Evolutionary conservation across 768 basidiomycete species (phyloP).

Genomic region (Hygrocybe punicea): DNA sequence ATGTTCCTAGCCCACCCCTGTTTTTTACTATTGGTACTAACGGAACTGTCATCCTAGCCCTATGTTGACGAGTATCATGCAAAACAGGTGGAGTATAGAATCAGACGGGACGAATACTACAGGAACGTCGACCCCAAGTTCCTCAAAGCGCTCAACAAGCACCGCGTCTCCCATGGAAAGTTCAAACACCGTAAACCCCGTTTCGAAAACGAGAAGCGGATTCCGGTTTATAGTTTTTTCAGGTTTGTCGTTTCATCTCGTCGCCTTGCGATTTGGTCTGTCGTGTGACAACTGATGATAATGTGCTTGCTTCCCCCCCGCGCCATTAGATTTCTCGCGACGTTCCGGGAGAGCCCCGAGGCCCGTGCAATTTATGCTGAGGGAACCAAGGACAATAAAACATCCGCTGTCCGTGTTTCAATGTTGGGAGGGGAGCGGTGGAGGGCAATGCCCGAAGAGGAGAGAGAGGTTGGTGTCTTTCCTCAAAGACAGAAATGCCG

Average conservation of each 20-base stretch:
- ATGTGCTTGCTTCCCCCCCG: not conserved
- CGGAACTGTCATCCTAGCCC: not conserved
- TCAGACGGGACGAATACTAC: constrained; percentile 29
- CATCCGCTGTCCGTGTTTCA: constrained; percentile 4
- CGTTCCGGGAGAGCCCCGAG: constrained; percentile 14
- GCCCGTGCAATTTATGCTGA: not conserved
- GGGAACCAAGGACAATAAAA: not conserved
- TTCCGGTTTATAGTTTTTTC: not conserved
- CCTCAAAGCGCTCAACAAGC: constrained; percentile 32
- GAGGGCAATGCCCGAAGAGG: constrained; percentile 29
- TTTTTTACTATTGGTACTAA: not conserved
- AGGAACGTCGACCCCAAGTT: constrained; percentile 15
- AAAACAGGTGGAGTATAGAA: not conserved
- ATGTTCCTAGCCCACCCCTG: too few species aligned
- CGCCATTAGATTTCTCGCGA: not conserved
- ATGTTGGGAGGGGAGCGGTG: constrained; percentile 24
- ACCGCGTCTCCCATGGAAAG: constrained; percentile 23
- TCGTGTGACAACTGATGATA: not conserved
- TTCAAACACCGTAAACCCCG: constrained; percentile 7
- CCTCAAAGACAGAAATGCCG: not conserved
- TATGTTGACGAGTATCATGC: not conserved
- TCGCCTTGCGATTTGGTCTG: not conserved
- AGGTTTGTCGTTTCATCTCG: not conserved
- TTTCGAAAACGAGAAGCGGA: not conserved
- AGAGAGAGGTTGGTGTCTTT: constrained; percentile 26